Base-by-base conservation (phyloP, 306 rosid species). In the Trifolium fragiferum region DNA sequence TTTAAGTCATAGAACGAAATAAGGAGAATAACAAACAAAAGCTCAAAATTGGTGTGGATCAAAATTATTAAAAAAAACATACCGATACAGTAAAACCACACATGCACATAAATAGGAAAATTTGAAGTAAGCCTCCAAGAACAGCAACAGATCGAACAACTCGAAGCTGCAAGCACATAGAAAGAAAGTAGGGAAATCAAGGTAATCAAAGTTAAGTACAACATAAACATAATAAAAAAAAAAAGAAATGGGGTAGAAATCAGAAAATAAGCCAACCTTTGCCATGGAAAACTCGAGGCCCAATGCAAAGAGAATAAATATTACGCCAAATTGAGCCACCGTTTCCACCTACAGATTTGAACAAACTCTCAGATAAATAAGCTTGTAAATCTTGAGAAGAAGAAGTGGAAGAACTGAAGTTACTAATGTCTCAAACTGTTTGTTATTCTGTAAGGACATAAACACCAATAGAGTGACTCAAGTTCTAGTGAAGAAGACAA, bases 301-400 rank as follows among this genome's bases (percentile, higher is more conserved):
- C 86, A 95, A 75, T 18, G 98, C 99, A 95, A 95, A 92, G 75
- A 92, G 95, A 82, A 95, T 96, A 81, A 95, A 95, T 72, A 95
- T 87, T 3, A 95, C 99, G 78, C 99, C 99, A 89, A 95, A 95
- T 84, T 95, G 99, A 82, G 99, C 99, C 80, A 95, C 96, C 16
- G 99, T 95, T 84, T 95, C 99, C 81, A 94, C 99, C 99, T 94
- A 78, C 86, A 78, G 64, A 64, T 63, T 57, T 54, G 78, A 81
- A 66, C 21, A 66, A 27, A 57, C 30, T 18, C 58, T 57, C 19
- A 33, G 49, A 44, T 32, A 68, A 67, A 57, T 76, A 67, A 57
- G 27, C 57, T 37, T 69, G 55, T 7, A 23, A 32, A 55, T 14
- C 47, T 40, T 16, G 62, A 50, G n/a, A 61, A 54, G n/a, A 61